These are phyloP conservation scores for Lentinula detonsa DNA, from an alignment of 768 basidiomycete species.

Conservation along the genomic window DNA sequence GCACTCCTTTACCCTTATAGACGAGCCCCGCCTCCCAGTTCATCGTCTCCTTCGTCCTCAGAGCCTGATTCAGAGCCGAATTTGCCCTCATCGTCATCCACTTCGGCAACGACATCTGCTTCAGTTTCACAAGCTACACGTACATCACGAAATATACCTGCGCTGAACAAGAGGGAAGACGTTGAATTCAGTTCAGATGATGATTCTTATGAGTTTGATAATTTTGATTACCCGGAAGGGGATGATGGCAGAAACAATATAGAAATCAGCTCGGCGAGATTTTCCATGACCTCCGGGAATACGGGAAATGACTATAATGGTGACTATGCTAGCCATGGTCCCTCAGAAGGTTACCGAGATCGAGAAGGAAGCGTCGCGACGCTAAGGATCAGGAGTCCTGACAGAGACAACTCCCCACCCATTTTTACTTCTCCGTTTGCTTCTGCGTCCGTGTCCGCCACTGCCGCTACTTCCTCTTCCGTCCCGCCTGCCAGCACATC, in stretches of 20 bases:
- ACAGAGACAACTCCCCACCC: background rate
- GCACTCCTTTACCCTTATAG: background rate
- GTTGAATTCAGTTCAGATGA: slow-evolving; percentile 43
- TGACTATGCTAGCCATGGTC: slow-evolving; percentile 35
- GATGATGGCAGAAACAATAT: slow-evolving; percentile 33
- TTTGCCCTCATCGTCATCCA: background rate
- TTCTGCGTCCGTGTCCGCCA: background rate
- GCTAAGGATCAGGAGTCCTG: slow-evolving; percentile 31
- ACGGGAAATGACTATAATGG: background rate
- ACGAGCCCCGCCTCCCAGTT: background rate
- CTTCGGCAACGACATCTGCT: background rate
- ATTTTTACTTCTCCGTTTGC: background rate
- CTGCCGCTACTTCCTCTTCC: background rate
- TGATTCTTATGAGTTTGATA: slow-evolving; percentile 25
- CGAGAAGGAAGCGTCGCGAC: slow-evolving; percentile 56
- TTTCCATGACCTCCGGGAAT: slow-evolving; percentile 14
- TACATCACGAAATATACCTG: slow-evolving; percentile 7
- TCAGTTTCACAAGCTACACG: background rate
- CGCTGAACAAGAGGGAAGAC: background rate
- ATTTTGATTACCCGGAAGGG: slow-evolving; percentile 24
- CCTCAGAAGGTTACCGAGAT: slow-evolving; percentile 26
- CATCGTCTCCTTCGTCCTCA: slow-evolving; percentile 18
- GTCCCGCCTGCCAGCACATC: background rate
- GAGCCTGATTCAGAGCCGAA: slow-evolving; percentile 4
- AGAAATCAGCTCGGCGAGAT: slow-evolving; percentile 32